A percentile compares a stretch with the other conserved stretches of the same genome.
phyloP scores from a whole-genome alignment of 345 rosid species.

The Citropsis articulata region DNA sequence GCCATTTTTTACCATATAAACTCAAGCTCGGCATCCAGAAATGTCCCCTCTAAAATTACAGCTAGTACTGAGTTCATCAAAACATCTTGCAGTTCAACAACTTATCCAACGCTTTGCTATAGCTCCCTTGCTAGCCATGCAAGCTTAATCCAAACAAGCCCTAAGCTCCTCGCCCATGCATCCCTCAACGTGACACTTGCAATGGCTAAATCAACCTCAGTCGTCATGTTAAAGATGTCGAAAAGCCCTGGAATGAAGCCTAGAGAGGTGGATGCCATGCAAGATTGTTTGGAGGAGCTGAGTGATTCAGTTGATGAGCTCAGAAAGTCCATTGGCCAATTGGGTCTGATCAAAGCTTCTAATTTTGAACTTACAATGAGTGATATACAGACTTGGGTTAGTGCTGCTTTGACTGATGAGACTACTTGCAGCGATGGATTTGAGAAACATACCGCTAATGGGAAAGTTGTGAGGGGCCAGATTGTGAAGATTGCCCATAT shows the following conservation, averaged over 20 bases:
- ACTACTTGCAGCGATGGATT: constrained; percentile 75
- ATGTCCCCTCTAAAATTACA: constrained; percentile 4
- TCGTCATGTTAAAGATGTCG: constrained; percentile 46
- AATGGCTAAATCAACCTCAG: constrained; percentile 38
- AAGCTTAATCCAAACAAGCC: constrained; percentile 58
- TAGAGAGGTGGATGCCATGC: constrained; percentile 50
- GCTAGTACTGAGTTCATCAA: constrained; percentile 54
- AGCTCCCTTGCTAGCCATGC: constrained; percentile 55
- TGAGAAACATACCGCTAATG: constrained; percentile 35
- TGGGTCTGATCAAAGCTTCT: constrained; percentile 31
- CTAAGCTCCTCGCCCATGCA: constrained; percentile 54
- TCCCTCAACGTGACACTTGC: constrained; percentile 61
- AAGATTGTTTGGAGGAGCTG: constrained; percentile 67
- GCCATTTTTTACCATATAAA: constrained; percentile 15
- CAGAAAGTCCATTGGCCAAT: constrained; percentile 51
- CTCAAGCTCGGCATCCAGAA: constrained; percentile 28
- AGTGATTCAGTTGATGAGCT: constrained; percentile 56
- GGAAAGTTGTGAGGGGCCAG: constrained; percentile 36
- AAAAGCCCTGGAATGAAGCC: constrained; percentile 36
- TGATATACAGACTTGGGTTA: constrained; percentile 75
- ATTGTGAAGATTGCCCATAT: constrained; percentile 49
- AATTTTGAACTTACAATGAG: constrained; percentile 38
- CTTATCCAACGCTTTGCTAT: constrained; percentile 67
- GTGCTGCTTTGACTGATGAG: constrained; percentile 73
- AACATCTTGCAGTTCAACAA: constrained; percentile 58